Base-by-base conservation (phyloP, 2,329 filamentous ascomycete genomes). In the Fusarium equiseti region DNA sequence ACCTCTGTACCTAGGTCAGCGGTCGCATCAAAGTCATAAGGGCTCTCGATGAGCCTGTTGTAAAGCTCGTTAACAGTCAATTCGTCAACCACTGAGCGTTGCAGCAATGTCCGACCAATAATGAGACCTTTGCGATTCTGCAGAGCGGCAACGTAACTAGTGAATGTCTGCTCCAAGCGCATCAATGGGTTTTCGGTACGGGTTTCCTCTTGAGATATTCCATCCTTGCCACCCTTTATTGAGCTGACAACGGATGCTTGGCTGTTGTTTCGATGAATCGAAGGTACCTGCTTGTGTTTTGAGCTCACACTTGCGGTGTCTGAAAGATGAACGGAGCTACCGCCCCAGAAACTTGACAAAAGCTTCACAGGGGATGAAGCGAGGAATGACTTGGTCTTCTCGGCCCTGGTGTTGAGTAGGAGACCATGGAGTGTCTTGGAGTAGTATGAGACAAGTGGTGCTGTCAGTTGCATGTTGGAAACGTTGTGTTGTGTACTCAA, bases 301-400 rank as follows among this genome's bases (percentile, higher is more conserved):
- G 82, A 72, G 16, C 73, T 68, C 11, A 75, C 49, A 8, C 75
- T 66, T 12, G 70, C 68, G 8, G 75, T 63, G 6, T 79, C 78
- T 12, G 73, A 59, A 3, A 71, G 82, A 66, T 83, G 85, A 54
- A 82, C 83, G 35, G 85, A 86, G 59, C 86, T 87, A 26, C 89
- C 88, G 35, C 89, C 88, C 74, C 97, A 89, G 57, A 98, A 88
- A 76, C 88, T 97, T 0, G 95, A 97, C 18, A 98, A 84, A 76
- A 97, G 86, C 79, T 98, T 98, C 50, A 97, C 93, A 0, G 95
- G 95, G 1, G 95, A 98, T n/a, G 91, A 88, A 7, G 90, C 90
- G 12, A 95, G 86, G 76, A 93, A 92, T 1, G 89, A 90, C 58
- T 87, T 87, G 13, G 89, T 87, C 78, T 89, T 92, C 75, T 90